Evolutionary conservation across 257 asterid genomes (phyloP).

Genomic region (Nicotiana tomentosiformis): DNA sequence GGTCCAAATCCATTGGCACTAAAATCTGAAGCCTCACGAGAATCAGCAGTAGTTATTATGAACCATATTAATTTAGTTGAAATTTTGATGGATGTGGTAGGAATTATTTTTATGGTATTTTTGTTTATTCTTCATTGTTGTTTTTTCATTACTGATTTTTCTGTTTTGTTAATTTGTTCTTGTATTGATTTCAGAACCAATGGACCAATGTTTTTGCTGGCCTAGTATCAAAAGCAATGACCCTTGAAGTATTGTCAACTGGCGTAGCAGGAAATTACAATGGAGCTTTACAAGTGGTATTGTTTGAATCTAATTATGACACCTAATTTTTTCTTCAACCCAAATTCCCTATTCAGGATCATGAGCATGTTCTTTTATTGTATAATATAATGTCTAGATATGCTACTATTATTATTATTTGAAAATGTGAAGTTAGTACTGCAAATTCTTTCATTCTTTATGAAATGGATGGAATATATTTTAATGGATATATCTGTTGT

Average conservation of each 20-base stretch:
- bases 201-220: slow-evolving; percentile 41
- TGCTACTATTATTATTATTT: neutral
- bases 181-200: slow-evolving; percentile 47
- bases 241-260: slow-evolving; percentile 25
- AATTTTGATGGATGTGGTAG: slow-evolving; percentile 90
- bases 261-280: slow-evolving; percentile 26
- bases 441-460: neutral
- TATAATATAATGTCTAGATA: neutral
- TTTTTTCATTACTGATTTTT: too few relatives aligned
- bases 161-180: neutral
- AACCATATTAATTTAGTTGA: slow-evolving; percentile 74
- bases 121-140: too few relatives aligned
- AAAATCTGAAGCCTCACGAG: slow-evolving; percentile 83
- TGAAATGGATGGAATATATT: neutral
- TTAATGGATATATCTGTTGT: neutral
- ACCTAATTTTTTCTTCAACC: neutral
- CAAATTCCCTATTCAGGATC: neutral
- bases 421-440: neutral
- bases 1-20: slow-evolving; percentile 80
- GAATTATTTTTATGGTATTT: neutral
- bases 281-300: slow-evolving; percentile 58
- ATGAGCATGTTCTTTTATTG: too few relatives aligned
- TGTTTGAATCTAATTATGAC: neutral
- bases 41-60: slow-evolving; percentile 87
- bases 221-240: slow-evolving; percentile 21